Evolutionary conservation across 176 grass and related monocot genomes (phyloP), one percentile per base, ranked within the genome.

Genomic region (Tillandsia fasciculata): DNA sequence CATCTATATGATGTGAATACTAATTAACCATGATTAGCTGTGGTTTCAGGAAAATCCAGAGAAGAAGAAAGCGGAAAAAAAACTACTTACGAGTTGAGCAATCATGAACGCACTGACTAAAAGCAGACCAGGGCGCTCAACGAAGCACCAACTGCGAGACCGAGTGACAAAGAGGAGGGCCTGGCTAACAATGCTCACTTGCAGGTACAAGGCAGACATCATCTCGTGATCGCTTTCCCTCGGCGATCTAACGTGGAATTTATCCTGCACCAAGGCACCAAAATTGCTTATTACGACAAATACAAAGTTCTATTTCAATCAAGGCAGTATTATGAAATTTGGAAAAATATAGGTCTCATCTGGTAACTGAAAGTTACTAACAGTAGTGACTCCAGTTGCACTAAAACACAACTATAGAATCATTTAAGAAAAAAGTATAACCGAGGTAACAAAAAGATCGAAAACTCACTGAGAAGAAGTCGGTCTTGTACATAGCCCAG

Each of bases 171-270:
- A 99, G 53, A 99, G 93, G 9, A 99, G 77, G 13, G 94, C 90
- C 78, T 99, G 94, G 64, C 94, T 99, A 29, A 99, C 87, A 69
- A 99, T 99, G 74, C 94, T 99, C 68, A 99, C 94, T 90, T 99
- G 94, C 70, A 99, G 84, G 79, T 99, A 99, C 61, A 99, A 71
- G 22, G 89, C 94, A 63, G 94, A 56, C 94, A 99, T 99, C 87
- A 80, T 81, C 74, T 99, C 87, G 61, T 86, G 2, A 11, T 88
- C 80, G 0, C 64, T 93, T 48, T 71, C 0, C 72, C 82, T 99
- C 77, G 93, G 67, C 17, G 90, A 78, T 64, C 52, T 83, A 66
- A 99, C 94, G 48, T 76, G 53, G 11, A 99, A 99, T 79, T 93
- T 99, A 49, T 99, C 82, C 94, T 99, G 85, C 69, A 8, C 23